phyloP scores from a whole-genome alignment of 495 filamentous ascomycete species.

The Chlorociboria aeruginascens region DNA sequence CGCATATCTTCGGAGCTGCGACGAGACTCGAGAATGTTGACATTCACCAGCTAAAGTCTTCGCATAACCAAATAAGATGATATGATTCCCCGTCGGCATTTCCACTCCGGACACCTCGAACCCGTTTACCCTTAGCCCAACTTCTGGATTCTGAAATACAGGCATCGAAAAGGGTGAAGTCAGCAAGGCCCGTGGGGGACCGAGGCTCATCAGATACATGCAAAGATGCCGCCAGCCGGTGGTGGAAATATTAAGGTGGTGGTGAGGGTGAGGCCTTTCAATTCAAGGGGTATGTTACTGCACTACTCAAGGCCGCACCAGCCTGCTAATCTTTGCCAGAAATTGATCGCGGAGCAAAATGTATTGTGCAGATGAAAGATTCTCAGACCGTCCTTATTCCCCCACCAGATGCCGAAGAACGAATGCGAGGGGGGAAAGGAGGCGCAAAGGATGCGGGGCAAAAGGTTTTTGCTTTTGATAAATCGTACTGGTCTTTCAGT shows the following conservation, averaged over 20 bases:
- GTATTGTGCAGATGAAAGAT: slow-evolving; percentile 93
- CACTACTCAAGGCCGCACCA: background rate
- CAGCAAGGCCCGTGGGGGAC: background rate
- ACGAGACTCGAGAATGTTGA: no score
- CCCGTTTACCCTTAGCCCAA: background rate
- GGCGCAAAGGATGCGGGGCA: slow-evolving; percentile 56
- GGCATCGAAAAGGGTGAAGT: background rate
- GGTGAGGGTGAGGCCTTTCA: slow-evolving; percentile 88
- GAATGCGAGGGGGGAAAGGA: slow-evolving; percentile 35
- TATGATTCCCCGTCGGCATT: background rate
- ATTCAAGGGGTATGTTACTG: slow-evolving; percentile 64
- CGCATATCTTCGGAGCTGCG: no score
- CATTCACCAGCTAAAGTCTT: no score
- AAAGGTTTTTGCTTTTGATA: slow-evolving; percentile 92
- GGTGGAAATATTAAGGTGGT: slow-evolving; percentile 99
- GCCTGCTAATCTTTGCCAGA: slow-evolving; percentile 37
- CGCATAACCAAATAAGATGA: background rate
- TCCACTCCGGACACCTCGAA: background rate
- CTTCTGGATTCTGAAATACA: background rate
- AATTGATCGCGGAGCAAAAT: slow-evolving; percentile 84
- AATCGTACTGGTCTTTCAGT: slow-evolving; percentile 96
- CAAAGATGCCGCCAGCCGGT: slow-evolving; percentile 29
- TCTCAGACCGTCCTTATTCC: slow-evolving; percentile 79
- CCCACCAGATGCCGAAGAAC: slow-evolving; percentile 52
- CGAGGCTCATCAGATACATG: slow-evolving; percentile 4